Base-by-base conservation (phyloP, 208 protist genomes). In the Leptomonas pyrrhocoris region DNA sequence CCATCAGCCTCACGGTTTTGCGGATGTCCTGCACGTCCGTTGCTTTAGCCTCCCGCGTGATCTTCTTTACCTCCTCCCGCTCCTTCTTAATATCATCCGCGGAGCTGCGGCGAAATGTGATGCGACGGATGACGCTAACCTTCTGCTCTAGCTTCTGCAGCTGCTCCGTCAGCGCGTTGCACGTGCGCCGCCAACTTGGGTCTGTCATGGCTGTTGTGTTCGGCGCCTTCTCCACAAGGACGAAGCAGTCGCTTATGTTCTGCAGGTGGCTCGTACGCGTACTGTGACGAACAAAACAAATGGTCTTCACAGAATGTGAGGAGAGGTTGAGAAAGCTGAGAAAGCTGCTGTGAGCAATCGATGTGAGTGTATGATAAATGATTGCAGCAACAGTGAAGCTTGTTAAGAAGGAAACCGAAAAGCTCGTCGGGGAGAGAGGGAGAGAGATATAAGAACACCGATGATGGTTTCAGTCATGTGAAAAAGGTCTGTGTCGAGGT, bases 21-120 rank as follows among this genome's bases (percentile, higher is more conserved):
- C 93, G 88, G 19, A 96, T 84, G 0, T 67, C 74, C 23, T 80
- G 85, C 58, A 96, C 88, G 42, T 95, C 89, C 18, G 79, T 83
- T 0, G 64, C 55, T 64, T 91, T 95, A 28, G 80, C 79, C 2
- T 58, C 62, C 46, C 72, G 79, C 5, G 77, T 93, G 18, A 88
- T 80, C 8, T 82, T 70, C 68, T 85, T 88, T 19, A 94, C 83
- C 45, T 86, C 81, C 43, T 94, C 89, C 18, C 88, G 82, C 68
- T 94, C 92, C 46, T 77, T 85, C 60, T 78, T 80, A 28, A 94
- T 90, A 18, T 94, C 89, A 19, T 76, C 64, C 21, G 84, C 62
- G 8, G 76, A 82, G 18, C 86, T 66, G 28, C 94, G 74, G 63
- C 93, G 92, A 55, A 88, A 94, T 0, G 89, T 91, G 65, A 86